Evolutionary conservation across 768 basidiomycete species (phyloP).

Genomic region (Trametes maxima): DNA sequence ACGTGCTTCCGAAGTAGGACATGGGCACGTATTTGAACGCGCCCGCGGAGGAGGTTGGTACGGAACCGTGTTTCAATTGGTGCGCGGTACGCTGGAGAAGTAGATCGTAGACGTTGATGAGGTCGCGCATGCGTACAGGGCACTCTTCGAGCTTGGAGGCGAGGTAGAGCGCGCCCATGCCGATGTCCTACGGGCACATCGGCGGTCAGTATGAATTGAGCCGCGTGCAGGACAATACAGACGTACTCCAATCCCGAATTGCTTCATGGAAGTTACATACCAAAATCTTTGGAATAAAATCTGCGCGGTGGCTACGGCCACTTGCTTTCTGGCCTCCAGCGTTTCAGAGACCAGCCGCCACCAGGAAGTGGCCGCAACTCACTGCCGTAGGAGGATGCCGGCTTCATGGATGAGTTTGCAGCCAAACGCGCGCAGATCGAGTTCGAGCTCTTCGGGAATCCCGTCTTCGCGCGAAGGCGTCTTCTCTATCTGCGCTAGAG

Average conservation of each 20-base stretch:
- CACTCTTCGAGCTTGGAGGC: slow-evolving; percentile 91
- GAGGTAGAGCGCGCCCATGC: slow-evolving; percentile 42
- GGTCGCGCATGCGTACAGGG: slow-evolving; percentile 87
- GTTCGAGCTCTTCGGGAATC: slow-evolving; percentile 77
- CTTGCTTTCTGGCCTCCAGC: slow-evolving; percentile 74
- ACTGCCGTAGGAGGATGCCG: slow-evolving; percentile 90
- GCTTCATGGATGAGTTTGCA: slow-evolving; percentile 96
- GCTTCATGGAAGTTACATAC: slow-evolving; percentile 93
- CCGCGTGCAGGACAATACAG: neutral
- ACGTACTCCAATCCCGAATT: slow-evolving; percentile 90
- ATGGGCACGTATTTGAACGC: slow-evolving; percentile 75
- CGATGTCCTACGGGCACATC: slow-evolving; percentile 53
- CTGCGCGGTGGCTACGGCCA: slow-evolving; percentile 95
- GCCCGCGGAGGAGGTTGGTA: slow-evolving; percentile 37
- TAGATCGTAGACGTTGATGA: slow-evolving; percentile 93
- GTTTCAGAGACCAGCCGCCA: neutral
- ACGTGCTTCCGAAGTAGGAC: slow-evolving; percentile 86
- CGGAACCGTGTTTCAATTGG: slow-evolving; percentile 29
- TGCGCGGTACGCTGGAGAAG: slow-evolving; percentile 76
- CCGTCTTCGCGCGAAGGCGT: slow-evolving; percentile 86
- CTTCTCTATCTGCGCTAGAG: slow-evolving; percentile 71
- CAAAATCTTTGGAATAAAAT: slow-evolving; percentile 97
- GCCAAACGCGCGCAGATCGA: slow-evolving; percentile 87
- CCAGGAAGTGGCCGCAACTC: slow-evolving; percentile 31
- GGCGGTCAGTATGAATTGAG: neutral